Conservation (phyloP, 805 yeast species). For the Peterozyma xylosa region DNA sequence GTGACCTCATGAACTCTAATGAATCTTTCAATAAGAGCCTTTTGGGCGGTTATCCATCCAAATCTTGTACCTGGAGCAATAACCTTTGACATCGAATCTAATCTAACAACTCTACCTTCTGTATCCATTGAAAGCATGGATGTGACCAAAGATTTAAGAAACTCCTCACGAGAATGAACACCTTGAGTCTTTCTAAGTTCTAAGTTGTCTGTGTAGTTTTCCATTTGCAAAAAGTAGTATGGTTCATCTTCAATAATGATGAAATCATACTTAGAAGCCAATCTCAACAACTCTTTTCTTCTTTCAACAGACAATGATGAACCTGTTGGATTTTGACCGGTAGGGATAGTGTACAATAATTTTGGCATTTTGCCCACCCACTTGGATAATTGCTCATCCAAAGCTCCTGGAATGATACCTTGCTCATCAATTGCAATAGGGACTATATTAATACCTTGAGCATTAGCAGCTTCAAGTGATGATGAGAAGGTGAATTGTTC, state of each 20-base stretch:
- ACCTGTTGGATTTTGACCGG: slow-evolving; percentile 99
- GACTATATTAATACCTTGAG: slow-evolving; percentile 50
- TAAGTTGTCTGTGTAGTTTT: slow-evolving; percentile 42
- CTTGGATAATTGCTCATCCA: slow-evolving; percentile 45
- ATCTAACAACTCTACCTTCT: slow-evolving; percentile 88
- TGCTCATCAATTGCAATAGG: slow-evolving; percentile 63
- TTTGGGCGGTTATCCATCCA: slow-evolving; percentile 85
- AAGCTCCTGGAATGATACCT: slow-evolving; percentile 54
- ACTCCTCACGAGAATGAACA: slow-evolving; percentile 46
- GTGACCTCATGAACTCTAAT: slow-evolving; percentile 73
- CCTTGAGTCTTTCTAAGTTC: not conserved
- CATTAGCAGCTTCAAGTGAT: slow-evolving; percentile 62
- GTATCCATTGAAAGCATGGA: slow-evolving; percentile 70
- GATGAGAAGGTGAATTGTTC: slow-evolving; percentile 75
- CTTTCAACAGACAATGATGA: slow-evolving; percentile 72
- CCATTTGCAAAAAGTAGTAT: slow-evolving; percentile 94
- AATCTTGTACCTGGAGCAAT: slow-evolving; percentile 86
- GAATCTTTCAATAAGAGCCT: slow-evolving; percentile 52
- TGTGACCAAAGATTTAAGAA: slow-evolving; percentile 59
- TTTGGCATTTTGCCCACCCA: slow-evolving; percentile 67
- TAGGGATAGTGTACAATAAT: slow-evolving; percentile 82
- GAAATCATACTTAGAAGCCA: slow-evolving; percentile 82
- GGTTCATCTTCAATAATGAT: slow-evolving; percentile 94
- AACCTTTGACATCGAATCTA: slow-evolving; percentile 88
- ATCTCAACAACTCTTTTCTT: slow-evolving; percentile 64